Conservation (phyloP, 352 stramenopile genomes). For the Pythium brachiatum region DNA sequence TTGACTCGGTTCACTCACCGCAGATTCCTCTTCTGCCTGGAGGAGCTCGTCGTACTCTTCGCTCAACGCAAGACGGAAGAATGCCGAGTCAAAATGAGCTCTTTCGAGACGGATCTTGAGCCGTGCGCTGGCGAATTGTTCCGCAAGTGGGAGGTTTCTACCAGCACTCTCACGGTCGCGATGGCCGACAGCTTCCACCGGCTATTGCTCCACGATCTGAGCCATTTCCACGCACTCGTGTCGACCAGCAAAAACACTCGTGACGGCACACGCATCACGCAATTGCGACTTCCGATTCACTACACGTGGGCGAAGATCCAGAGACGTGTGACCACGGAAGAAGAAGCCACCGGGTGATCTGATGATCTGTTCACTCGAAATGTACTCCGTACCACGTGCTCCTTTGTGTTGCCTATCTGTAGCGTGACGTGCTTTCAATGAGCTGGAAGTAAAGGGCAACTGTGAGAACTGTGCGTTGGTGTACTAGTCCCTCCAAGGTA, state of each 20-base stretch:
- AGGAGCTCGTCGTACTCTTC: slow-evolving; percentile 74
- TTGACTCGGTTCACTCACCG: slow-evolving; percentile 67
- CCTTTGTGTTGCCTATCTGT: too few relatives aligned
- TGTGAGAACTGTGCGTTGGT: not conserved
- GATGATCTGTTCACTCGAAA: not conserved
- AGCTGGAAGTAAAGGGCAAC: slow-evolving; percentile 9
- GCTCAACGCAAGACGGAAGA: slow-evolving; percentile 63
- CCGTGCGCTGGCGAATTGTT: slow-evolving; percentile 47
- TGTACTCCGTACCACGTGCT: not conserved
- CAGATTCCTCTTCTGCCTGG: slow-evolving; percentile 76
- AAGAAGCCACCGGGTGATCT: slow-evolving; percentile 25
- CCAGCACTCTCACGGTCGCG: slow-evolving; percentile 60
- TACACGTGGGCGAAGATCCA: slow-evolving; percentile 54
- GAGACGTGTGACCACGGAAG: slow-evolving; percentile 35
- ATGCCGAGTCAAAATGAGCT: slow-evolving; percentile 44
- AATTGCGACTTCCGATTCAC: slow-evolving; percentile 61
- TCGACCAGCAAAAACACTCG: slow-evolving; percentile 66
- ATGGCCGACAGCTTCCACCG: slow-evolving; percentile 75
- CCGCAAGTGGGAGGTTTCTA: slow-evolving; percentile 68
- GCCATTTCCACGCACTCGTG: slow-evolving; percentile 61
- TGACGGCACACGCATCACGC: slow-evolving; percentile 67
- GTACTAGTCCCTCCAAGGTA: too few relatives aligned
- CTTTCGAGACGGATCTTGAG: slow-evolving; percentile 53
- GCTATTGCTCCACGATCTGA: slow-evolving; percentile 68
- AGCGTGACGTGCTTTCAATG: slow-evolving; percentile 15